Conservation (phyloP, 345 rosid species). For the Camelina neglecta region DNA sequence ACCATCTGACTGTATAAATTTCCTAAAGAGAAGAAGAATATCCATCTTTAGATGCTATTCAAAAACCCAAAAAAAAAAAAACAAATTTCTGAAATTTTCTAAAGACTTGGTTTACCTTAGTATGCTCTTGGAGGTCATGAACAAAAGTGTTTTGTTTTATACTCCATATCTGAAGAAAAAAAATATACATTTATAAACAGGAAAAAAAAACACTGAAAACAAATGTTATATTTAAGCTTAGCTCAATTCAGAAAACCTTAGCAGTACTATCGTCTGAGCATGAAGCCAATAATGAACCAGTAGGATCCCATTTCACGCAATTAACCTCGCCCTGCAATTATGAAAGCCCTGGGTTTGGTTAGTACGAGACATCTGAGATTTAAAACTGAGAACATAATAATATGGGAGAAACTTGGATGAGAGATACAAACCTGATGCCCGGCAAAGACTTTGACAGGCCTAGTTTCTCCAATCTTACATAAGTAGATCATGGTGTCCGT, state of each 20-base stretch:
- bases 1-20: conserved; percentile 92
- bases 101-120: conserved; percentile 51
- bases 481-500: conserved; percentile 91
- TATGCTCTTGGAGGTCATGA: conserved; percentile 84
- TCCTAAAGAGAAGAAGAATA: conserved; percentile 55
- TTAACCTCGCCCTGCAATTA: conserved; percentile 93
- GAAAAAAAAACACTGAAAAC: not conserved
- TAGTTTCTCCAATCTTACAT: conserved; percentile 89
- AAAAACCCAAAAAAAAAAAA: not conserved
- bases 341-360: conserved; percentile 33
- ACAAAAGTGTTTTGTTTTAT: conserved; percentile 75
- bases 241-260: conserved; percentile 58
- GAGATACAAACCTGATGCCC: conserved; percentile 82
- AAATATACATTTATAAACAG: not conserved
- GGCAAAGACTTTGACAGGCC: conserved; percentile 75
- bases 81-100: not conserved
- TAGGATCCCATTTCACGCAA: conserved; percentile 99
- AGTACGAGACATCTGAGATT: conserved; percentile 15
- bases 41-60: not conserved
- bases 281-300: conserved; percentile 88
- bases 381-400: conserved; percentile 16
- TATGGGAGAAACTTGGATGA: conserved; percentile 24
- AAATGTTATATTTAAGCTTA: not conserved
- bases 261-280: conserved; percentile 98
- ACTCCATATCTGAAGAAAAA: conserved; percentile 75